Conservation (phyloP, 1,284 basidiomycete genomes). For the Pseudozyma sp. region DNA sequence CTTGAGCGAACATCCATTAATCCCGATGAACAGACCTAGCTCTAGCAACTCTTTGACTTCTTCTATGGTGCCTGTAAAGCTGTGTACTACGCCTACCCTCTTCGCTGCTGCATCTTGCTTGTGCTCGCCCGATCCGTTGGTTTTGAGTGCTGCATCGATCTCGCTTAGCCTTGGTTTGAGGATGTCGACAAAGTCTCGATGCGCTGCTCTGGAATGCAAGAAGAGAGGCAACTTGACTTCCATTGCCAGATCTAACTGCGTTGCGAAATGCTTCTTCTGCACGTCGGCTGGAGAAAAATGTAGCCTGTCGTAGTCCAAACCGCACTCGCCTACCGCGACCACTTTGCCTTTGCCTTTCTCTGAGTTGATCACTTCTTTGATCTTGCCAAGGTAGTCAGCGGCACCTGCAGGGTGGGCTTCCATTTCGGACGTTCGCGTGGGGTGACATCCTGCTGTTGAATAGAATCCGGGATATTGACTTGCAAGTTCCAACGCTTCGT, state of each 20-base stretch:
- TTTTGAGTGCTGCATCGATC: constrained; percentile 15
- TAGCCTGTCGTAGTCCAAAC: constrained; percentile 86
- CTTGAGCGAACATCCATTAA: constrained; percentile 88
- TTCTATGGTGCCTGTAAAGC: constrained; percentile 80
- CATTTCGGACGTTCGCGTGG: constrained; percentile 83
- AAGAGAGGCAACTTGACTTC: constrained; percentile 83
- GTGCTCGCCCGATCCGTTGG: background rate
- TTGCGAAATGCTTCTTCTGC: constrained; percentile 79
- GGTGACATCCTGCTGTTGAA: constrained; percentile 86
- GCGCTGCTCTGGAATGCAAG: constrained; percentile 80
- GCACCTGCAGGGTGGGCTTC: constrained; percentile 74
- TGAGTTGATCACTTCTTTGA: constrained; percentile 26
- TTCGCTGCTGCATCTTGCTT: constrained; percentile 19
- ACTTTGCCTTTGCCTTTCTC: constrained; percentile 28
- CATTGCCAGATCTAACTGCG: constrained; percentile 79
- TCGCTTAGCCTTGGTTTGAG: constrained; percentile 67
- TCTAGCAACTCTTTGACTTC: constrained; percentile 79
- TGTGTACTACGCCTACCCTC: constrained; percentile 78
- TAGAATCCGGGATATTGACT: constrained; percentile 75
- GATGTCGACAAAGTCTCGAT: constrained; percentile 78
- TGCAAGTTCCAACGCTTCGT: constrained; percentile 76
- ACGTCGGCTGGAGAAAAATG: constrained; percentile 77
- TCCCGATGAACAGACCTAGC: constrained; percentile 72
- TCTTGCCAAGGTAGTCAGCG: constrained; percentile 76
- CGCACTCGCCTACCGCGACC: constrained; percentile 85